phyloP scores from a whole-genome alignment of 768 basidiomycete species.

The Mrakia blollopis region DNA sequence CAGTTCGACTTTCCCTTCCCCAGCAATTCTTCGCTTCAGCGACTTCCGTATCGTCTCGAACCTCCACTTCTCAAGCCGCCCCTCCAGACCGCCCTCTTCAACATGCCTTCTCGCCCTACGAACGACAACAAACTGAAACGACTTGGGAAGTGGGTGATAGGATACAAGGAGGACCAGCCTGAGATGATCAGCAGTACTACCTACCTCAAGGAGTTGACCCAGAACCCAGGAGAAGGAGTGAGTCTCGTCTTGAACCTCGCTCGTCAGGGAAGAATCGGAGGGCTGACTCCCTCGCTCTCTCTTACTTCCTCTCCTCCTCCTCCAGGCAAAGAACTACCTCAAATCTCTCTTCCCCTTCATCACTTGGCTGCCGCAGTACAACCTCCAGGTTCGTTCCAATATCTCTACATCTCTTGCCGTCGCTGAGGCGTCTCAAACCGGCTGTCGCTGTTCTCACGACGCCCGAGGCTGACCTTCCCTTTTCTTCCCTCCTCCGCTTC shows the following conservation, averaged over 20 bases:
- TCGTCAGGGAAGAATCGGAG: background rate
- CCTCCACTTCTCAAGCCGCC: background rate
- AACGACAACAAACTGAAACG: background rate
- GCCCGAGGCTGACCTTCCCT: background rate
- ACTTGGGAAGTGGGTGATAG: slow-evolving; percentile 23
- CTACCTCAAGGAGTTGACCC: slow-evolving; percentile 15
- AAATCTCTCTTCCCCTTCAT: slow-evolving; percentile 74
- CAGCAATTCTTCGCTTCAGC: background rate
- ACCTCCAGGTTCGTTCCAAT: slow-evolving; percentile 33
- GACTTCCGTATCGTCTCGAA: background rate
- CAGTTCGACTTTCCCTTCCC: background rate
- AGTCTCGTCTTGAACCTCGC: background rate
- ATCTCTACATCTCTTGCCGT: too few species aligned
- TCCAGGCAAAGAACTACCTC: slow-evolving; percentile 51
- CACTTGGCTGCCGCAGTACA: slow-evolving; percentile 81
- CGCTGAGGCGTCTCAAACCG: too few species aligned
- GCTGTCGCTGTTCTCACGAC: too few species aligned
- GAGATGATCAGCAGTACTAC: background rate
- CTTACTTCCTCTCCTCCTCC: background rate
- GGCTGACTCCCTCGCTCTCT: background rate
- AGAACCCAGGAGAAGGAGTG: slow-evolving; percentile 9
- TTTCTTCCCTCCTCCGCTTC: background rate
- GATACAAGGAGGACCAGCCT: slow-evolving; percentile 9
- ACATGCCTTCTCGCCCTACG: background rate
- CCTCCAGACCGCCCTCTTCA: background rate